Percentiles rank a stretch among this genome's conserved stretches.
Evolutionary conservation across 2,329 filamentous ascomycete genomes (phyloP).

Genomic region (Aspergillus costaricaensis): DNA sequence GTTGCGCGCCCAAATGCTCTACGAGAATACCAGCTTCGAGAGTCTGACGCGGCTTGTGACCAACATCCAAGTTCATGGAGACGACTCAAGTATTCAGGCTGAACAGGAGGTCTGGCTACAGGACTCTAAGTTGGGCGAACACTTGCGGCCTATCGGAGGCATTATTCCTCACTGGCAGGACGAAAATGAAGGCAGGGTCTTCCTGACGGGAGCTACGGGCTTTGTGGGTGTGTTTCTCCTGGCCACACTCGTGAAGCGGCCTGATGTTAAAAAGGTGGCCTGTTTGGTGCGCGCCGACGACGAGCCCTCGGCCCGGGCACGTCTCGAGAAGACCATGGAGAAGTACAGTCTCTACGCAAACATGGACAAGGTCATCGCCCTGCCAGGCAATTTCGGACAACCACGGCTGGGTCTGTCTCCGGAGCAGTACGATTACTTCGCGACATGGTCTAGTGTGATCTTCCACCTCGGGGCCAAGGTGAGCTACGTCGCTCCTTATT

Average conservation of each 20-base stretch:
- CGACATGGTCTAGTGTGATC: conserved; percentile 65
- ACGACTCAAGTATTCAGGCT: conserved; percentile 4
- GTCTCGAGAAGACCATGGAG: conserved; percentile 7
- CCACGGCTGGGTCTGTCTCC: conserved; percentile 55
- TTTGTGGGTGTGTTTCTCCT: conserved; percentile 79
- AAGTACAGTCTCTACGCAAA: conserved; percentile 18
- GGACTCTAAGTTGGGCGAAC: conserved; percentile 20
- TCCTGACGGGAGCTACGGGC: conserved; percentile 81
- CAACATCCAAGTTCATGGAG: conserved; percentile 1
- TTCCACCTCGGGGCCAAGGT: conserved; percentile 75
- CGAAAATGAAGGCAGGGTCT: conserved; percentile 49
- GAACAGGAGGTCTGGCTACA: conserved; percentile 20
- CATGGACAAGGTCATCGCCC: conserved; percentile 14
- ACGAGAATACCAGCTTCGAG: conserved; percentile 21
- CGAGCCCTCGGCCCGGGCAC: conserved; percentile 20
- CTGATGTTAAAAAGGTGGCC: conserved; percentile 59
- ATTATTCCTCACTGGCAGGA: background rate
- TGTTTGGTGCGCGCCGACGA: conserved; percentile 71
- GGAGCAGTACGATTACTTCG: conserved; percentile 40
- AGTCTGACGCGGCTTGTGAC: conserved; percentile 11
- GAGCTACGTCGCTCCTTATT: conserved; percentile 76
- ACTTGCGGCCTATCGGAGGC: background rate
- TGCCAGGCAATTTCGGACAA: conserved; percentile 65
- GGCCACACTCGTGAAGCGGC: conserved; percentile 64
- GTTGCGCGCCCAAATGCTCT: conserved; percentile 22